These are phyloP conservation scores for Tetrahymena malaccensis DNA, from an alignment of 73 alveolate genomes.

Conservation along the genomic window DNA sequence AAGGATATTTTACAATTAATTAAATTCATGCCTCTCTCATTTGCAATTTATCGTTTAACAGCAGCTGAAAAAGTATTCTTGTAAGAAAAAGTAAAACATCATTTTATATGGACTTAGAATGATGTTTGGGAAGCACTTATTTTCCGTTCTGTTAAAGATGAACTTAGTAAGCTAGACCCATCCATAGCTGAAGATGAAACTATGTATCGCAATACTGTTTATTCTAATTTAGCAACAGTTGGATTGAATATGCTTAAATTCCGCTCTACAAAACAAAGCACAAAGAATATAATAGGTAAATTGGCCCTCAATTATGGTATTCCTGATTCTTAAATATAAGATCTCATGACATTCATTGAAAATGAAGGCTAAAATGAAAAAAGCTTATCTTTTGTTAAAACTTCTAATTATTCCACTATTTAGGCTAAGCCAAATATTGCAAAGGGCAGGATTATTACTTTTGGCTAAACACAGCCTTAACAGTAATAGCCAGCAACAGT, in stretches of 20 bases:
- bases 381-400: neutral
- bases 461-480: neutral
- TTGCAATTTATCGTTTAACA: neutral
- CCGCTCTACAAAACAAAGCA: neutral
- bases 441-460: neutral
- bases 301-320: neutral
- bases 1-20: neutral
- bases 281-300: neutral
- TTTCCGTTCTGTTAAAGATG: neutral
- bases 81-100: neutral
- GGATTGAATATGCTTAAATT: neutral
- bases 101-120: neutral
- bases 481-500: neutral
- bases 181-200: neutral
- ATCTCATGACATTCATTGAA: neutral
- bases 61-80: neutral
- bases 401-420: neutral
- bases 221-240: neutral
- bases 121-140: neutral
- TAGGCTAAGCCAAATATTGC: neutral
- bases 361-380: neutral
- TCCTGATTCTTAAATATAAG: neutral
- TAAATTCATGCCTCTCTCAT: neutral
- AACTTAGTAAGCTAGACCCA: neutral
- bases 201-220: neutral